Evolutionary conservation across 306 rosid species (phyloP), one percentile per base, ranked within the genome.

Genomic region (Citrullus amarus): DNA sequence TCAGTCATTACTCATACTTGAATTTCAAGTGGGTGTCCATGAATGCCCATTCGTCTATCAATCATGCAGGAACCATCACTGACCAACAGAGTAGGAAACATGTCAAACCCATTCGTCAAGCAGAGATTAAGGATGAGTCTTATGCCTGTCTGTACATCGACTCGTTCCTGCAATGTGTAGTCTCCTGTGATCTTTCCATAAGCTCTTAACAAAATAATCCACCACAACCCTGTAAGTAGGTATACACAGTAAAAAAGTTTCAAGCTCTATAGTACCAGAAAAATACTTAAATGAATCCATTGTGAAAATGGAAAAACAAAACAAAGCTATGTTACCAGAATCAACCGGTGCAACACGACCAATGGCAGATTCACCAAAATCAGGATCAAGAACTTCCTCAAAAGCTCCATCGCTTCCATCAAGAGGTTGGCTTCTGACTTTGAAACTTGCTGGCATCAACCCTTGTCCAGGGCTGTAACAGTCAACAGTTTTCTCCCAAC

Each of bases 11-110:
- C 67, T 77, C 93, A 83, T 84, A 91, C 97, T 82, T 93, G 97
- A 65, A 93, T 93, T 87, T 93, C 98, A 30, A 93, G 96, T 69
- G 98, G 98, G 87, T 93, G 97, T 43, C 97, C 98, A 61, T 91
- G 97, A 81, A 91, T 91, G 7, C 98, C 98, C 98, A 91, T 90
- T 82, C 98, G 88, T 82, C 98, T 88, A 88, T 93, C 98, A 80
- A 93, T 93, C 98, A 93, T 93, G 88, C 98, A 93, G 80, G 98
- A 91, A 79, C 98, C 97, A 78, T 93, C 98, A 32, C 92, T 88
- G 74, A 93, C 97, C 41, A 93, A 44, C 43, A 93, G 90, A 62
- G 97, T 81, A 56, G 98, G 98, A 89, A 93, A 93, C 98, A 93
- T 89, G 86, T 93, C 98, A 76, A 93, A 93, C 73, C 97, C 96